Evolutionary conservation across 768 basidiomycete species (phyloP), one percentile per base, ranked within the genome.

Genomic region (Lactifluus subvellereus): DNA sequence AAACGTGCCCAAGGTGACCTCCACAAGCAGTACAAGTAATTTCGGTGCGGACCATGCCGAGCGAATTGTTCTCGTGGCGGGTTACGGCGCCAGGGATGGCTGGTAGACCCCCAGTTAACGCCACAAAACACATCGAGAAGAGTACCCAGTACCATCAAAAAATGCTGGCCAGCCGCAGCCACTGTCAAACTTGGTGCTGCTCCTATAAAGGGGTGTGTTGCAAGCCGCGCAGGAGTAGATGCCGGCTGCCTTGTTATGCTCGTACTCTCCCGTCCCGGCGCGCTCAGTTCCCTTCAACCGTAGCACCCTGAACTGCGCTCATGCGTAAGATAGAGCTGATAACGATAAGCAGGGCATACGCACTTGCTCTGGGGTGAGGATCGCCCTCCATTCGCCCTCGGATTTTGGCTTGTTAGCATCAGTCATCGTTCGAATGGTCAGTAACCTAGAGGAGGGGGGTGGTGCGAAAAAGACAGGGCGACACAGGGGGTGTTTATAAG

Each of bases 141-240:
- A 38, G 7, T n/a, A n/a, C 9, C 33, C 48, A 5, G 6, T 65
- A 89, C 89, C 89, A 71, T 96, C 94, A 72, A 88, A 98, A 81
- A 97, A 98, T 1, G 94, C 92, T n/a, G 95, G 94, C 94, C 94
- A 98, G 27, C 94, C 94, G 70, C 92, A 96, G 8, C 93, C 92
- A 62, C 91, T 94, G 69, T 88, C 81, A 75, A 96, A 97, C 76
- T 97, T 97, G 67, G 92, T 94, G 32, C 78, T 79, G 70, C 89
- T 91, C 79, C 87, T 91, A 78, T 96, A 97, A 54, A 97, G 76
- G 1, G 93, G 87, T 2, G 91, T 84, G 40, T 79, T 80, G 73
- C 94, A 96, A 8, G 82, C 94, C 9, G 84, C 87, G 70, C 94
- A 95, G 49, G 75, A 69, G 71, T 94, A 96, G 1, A 86, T 79